Evolutionary conservation across 2,329 filamentous ascomycete genomes (phyloP), one percentile per base, ranked within the genome.

Genomic region (Colletotrichum sp.): DNA sequence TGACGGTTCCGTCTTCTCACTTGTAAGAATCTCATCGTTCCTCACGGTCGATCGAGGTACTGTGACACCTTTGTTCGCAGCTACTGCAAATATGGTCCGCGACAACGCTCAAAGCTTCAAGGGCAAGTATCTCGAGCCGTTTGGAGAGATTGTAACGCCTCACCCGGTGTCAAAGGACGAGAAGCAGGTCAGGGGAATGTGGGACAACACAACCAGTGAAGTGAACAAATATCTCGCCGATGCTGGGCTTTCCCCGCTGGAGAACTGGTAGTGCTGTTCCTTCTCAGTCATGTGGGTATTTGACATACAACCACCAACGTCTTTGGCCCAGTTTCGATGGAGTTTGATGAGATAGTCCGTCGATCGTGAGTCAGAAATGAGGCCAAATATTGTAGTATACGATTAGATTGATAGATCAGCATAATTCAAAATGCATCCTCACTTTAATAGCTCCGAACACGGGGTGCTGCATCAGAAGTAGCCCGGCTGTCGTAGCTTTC

Each of bases 61-160:
- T 1, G 70, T 61, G 29, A 69, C 71, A 18, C 51, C 71, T 8
- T 51, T 79, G 11, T 79, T 77, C 51, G 75, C 77, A 7, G 77
- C 76, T 13, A 79, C 78, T 3, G 76, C 74, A 1, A 24, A 27
- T 11, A 67, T 69, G 31, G 72, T 78, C 15, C 73, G 73, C n/a
- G 36, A 68, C 6, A 63, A 72, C 11, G 13, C 63, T 3, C 65
- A 70, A 3, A 51, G 51, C 64, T 78, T 75, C 51, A 76, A 72
- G 43, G 78, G 78, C 1, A 76, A 57, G 24, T 79, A 77, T n/a
- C 21, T 78, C 5, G 73, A 75, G 62, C 77, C 76, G 0, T 57
- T 75, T 27, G 78, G 76, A 7, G 29, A 67, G 3, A 15, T 77
- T 5, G 51, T 36, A 13, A 59, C 55, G 5, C 68, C 72, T 24